A percentile compares a stretch with the other conserved stretches of the same genome.
These are phyloP conservation scores for Blastobotrys persicus DNA, from an alignment of 1,139 yeast genomes.

Conservation along the genomic window DNA sequence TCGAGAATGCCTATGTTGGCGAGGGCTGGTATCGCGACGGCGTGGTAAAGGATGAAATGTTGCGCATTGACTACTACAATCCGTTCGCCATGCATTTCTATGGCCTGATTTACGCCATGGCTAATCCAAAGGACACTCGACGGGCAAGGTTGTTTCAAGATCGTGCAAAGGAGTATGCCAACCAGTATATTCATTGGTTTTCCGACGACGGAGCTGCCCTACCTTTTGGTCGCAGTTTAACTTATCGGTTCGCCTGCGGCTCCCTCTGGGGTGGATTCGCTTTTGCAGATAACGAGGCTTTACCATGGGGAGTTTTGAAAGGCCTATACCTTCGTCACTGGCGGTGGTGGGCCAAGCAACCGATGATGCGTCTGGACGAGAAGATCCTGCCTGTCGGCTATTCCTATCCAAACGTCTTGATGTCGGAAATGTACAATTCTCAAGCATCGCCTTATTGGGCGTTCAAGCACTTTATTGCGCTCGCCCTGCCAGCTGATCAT, in stretches of 20 bases:
- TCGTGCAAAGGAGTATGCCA: conserved; percentile 30
- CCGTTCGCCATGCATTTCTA: conserved; percentile 38
- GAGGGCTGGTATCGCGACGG: conserved; percentile 38
- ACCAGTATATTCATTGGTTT: conserved; percentile 32
- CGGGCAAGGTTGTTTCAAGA: conserved; percentile 21
- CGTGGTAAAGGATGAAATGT: neutral
- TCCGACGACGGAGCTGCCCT: conserved; percentile 34
- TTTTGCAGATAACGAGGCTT: conserved; percentile 26
- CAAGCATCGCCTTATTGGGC: conserved; percentile 39
- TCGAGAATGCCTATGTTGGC: conserved; percentile 31
- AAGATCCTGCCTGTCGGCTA: conserved; percentile 35
- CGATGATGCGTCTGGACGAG: conserved; percentile 29
- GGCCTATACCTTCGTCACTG: conserved; percentile 33
- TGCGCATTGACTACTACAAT: conserved; percentile 34
- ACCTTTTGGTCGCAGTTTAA: conserved; percentile 35
- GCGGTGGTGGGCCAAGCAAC: conserved; percentile 37
- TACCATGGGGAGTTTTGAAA: conserved; percentile 34
- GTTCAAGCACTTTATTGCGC: conserved; percentile 31
- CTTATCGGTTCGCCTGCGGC: conserved; percentile 33
- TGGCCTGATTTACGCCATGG: conserved; percentile 30
- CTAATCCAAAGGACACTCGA: conserved; percentile 24
- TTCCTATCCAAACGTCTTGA: conserved; percentile 33
- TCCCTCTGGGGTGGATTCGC: conserved; percentile 37
- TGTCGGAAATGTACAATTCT: conserved; percentile 36
- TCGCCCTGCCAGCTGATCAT: conserved; percentile 27